Base-by-base conservation (phyloP, 176 grass and related monocot genomes). In the Bonia amplexicaulis region DNA sequence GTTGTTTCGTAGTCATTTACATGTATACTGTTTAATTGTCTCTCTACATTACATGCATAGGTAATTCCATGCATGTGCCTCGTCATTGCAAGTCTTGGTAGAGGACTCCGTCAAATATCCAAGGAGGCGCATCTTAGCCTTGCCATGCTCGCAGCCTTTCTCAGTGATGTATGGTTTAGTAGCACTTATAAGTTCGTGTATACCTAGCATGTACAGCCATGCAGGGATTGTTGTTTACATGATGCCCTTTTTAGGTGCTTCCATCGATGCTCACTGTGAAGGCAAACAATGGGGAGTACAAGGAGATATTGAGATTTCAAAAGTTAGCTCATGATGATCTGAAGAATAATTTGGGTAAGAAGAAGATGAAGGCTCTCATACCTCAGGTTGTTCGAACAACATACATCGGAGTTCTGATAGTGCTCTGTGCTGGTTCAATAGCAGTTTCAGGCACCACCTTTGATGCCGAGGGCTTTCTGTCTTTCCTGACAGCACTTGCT, bases 301-400 rank as follows among this genome's bases (percentile, higher is more conserved):
- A 93, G 71, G 94, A 96, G 77, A 88, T 90, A n/a, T 70, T 79
- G 33, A 70, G 61, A 88, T 96, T 96, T 53, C 84, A 90, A 85
- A 89, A 69, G 33, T 81, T 96, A 80, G 84, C 89, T 61, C 26
- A n/a, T 88, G 73, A 74, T 69, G 85, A 90, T 82, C 74, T 91
- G 46, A 78, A 78, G 26, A 73, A 85, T 81, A 91, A 83, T 69
- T 78, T 78, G 74, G 82, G 70, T 42, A 96, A 96, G 82, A 96
- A 82, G 89, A 96, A 91, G 86, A 86, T 96, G 94, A 96, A 96
- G 80, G 76, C 84, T 45, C 79, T 96, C 63, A 91, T 96, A 79
- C 94, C 94, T 80, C 82, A 93, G 31, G 78, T 67, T 76, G 85
- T 96, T 61, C 91, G 74, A 70, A 87, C 82, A 45, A 80, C 90